A percentile compares a stretch with the other conserved stretches of the same genome.
phyloP scores from a whole-genome alignment of 768 basidiomycete genomes.

The Phanerochaete carnosa region DNA sequence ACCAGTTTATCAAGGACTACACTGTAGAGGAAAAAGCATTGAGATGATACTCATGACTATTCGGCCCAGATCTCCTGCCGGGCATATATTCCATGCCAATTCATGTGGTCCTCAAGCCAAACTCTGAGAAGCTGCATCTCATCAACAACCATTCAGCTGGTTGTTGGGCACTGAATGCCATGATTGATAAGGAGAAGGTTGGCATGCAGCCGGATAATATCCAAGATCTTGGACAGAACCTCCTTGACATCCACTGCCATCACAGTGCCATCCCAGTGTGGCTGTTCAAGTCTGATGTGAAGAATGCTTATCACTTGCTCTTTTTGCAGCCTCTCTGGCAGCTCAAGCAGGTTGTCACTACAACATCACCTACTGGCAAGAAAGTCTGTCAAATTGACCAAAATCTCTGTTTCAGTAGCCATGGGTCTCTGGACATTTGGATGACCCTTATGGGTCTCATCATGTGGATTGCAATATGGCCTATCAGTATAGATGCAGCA shows the following conservation, averaged over 20 bases:
- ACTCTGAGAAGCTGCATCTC: conserved; percentile 32
- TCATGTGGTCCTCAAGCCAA: conserved; percentile 34
- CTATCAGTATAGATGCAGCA: conserved; percentile 16
- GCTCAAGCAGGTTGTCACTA: conserved; percentile 32
- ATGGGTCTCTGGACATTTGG: conserved; percentile 25
- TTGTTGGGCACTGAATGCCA: conserved; percentile 31
- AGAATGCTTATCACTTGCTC: conserved; percentile 20
- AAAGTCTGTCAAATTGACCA: conserved; percentile 27
- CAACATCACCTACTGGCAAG: conserved; percentile 13
- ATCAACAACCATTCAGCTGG: conserved; percentile 39
- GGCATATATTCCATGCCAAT: conserved; percentile 43
- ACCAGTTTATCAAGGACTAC: background rate
- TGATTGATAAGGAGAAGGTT: conserved; percentile 25
- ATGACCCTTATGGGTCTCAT: conserved; percentile 27
- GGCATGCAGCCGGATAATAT: conserved; percentile 33
- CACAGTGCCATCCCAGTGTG: background rate
- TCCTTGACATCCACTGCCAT: background rate
- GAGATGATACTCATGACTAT: conserved; percentile 22
- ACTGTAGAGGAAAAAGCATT: conserved; percentile 15
- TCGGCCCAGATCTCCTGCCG: conserved; percentile 33
- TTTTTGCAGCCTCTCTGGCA: conserved; percentile 28
- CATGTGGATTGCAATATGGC: conserved; percentile 33
- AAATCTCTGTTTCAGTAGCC: conserved; percentile 31
- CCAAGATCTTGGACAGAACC: conserved; percentile 16
- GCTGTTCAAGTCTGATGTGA: conserved; percentile 23